phyloP scores from a whole-genome alignment of 192 early-diverging fungal genomes.

The Linnemannia zychae region DNA sequence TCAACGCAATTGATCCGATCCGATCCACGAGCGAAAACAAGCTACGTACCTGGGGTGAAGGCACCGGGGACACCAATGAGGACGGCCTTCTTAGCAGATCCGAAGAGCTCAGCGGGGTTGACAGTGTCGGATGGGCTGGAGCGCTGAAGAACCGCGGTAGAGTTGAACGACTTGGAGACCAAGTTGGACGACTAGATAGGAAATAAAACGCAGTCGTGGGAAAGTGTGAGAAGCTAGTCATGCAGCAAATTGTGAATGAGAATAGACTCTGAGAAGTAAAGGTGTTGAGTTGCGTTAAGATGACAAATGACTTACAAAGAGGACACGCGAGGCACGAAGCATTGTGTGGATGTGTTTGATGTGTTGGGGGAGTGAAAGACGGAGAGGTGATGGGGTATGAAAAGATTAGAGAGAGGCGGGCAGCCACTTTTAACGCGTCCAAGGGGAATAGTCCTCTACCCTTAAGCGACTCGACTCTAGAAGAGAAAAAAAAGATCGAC shows the following conservation, averaged over 20 bases:
- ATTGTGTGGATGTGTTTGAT: not conserved
- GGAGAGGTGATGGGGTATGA: not conserved
- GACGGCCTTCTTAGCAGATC: slow-evolving; percentile 55
- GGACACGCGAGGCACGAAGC: slow-evolving; percentile 28
- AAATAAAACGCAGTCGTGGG: not conserved
- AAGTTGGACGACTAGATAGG: slow-evolving; percentile 15
- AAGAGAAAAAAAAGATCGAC: no score
- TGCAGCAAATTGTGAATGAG: no score
- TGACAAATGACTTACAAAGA: slow-evolving; percentile 8
- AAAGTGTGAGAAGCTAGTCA: not conserved
- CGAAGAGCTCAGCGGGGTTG: slow-evolving; percentile 59
- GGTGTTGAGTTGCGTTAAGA: not conserved
- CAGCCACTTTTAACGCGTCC: not conserved
- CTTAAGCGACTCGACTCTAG: not conserved
- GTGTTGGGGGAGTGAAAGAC: not conserved
- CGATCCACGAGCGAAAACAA: not conserved
- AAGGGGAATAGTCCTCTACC: not conserved
- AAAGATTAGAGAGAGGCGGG: not conserved
- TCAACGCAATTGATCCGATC: no score
- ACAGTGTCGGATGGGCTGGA: slow-evolving; percentile 59
- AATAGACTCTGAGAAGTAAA: not conserved
- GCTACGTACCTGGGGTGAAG: slow-evolving; percentile 55
- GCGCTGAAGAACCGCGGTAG: slow-evolving; percentile 47
- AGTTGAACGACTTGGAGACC: slow-evolving; percentile 39
- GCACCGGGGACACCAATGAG: slow-evolving; percentile 60